Base-by-base conservation (phyloP, 2,329 filamentous ascomycete genomes). In the Botrytis porri region DNA sequence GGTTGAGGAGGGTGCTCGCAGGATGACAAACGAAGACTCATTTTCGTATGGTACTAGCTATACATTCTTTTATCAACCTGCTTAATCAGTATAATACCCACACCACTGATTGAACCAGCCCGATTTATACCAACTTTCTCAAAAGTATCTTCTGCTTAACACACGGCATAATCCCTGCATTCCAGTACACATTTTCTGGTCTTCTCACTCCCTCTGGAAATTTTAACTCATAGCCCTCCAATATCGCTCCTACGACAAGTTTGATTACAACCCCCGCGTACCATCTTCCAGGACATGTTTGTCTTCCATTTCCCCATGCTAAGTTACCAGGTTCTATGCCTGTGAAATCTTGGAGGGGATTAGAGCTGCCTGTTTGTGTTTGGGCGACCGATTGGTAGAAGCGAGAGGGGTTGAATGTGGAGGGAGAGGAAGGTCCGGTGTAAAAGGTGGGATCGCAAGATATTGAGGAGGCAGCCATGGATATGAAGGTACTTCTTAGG, bases 151-250 rank as follows among this genome's bases (percentile, higher is more conserved):
- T 7, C 32, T 70, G 67, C 22, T 22, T 48, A 0, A 16, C 29
- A 62, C 32, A n/a, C 20, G 67, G 57, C 39, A 59, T 25, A 29
- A 62, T 70, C 22, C 57, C 67, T 0, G 25, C 67, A 62, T 70
- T 62, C 29, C 35, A 62, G 61, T 70, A 70, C 0, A 39, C 25
- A 39, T 70, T 70, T 4, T 22, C 18, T 10, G 32, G 54, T 29
- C 67, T 51, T 7, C 37, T 51, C 51, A 43, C 51, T 32, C 57
- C 67, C 37, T 37, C 29, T 3, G 57, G 67, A 39, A 70, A 70
- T 20, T 62, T 41, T 5, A 70, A 10, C 64, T 82, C 80, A 70
- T 81, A 82, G 62, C 80, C 79, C 69, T 80, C 63, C 41, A 82
- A 57, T 2, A 82, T 51, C 39, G 77, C 75, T 45, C 73, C 72